Evolutionary conservation across 441 rosid species (phyloP), one percentile per base, ranked within the genome.

Genomic region (Euphorbia celastroides): DNA sequence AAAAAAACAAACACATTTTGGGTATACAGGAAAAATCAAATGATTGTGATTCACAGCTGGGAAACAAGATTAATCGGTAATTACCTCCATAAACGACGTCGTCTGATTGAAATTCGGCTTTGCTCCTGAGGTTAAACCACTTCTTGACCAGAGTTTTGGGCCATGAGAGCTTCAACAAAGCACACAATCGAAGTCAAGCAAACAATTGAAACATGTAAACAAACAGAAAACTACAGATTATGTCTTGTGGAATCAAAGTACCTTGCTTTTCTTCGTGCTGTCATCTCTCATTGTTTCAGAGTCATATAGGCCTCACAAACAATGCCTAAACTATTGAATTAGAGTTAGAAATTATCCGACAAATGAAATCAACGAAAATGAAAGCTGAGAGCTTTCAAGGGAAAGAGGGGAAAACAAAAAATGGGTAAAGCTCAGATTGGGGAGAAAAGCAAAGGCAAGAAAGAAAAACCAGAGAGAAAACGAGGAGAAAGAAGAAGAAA

Each of bases 71-170:
- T 19, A 65, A 48, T 61, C 14, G 14, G 48, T 2, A 31, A 68
- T 31, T 72, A 94, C 98, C 97, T 80, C 81, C 74, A 61, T 66
- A 57, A 66, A 46, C 36, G 69, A 72, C 82, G 77, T 79, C 83
- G 68, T 88, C 98, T 4, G 98, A 89, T 74, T 86, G 92, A 76
- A 88, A 92, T 66, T 94, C 87, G 59, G 88, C 79, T 84, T 88
- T 89, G 86, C 86, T 81, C 85, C 84, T 90, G 81, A 92, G 83
- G 66, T 88, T 88, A 79, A 94, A 84, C 98, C 93, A 92, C 81
- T 94, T 94, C 80, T 88, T 92, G 65, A 93, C 91, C 93, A 92
- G 78, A 79, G 86, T 87, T 87, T 87, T 94, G 60, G 98, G 84
- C 99, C 99, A 94, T 30, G 94, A 88, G 78, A 92, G 84, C 99